Base-by-base conservation (phyloP, 805 yeast species). In the Yarrowia porcina region DNA sequence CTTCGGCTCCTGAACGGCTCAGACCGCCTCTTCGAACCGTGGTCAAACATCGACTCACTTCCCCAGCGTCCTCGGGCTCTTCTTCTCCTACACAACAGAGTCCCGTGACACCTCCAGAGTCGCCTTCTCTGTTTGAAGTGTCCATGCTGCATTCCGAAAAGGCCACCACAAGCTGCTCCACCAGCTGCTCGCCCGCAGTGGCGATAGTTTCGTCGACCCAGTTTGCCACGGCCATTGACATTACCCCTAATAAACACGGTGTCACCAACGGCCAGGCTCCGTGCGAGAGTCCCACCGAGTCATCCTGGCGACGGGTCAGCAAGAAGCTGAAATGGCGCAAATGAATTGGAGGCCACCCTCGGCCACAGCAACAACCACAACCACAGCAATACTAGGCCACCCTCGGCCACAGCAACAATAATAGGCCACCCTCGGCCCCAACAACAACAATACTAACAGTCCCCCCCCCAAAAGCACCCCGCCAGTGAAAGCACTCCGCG, bases 41-140 rank as follows among this genome's bases (percentile, higher is more conserved):
- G 30, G 23, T 27, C 59, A 52, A 52, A 25, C 59, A 52, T n/a
- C n/a, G 44, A 11, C 59, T 52, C 20, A 25, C 59, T 17, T 52
- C 59, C 12, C 59, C 59, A 3, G 59, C 44, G 6, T 52, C 59
- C 7, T 52, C 59, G 8, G 59, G 59, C 23, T 52, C 59, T 13
- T 52, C 59, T n/a, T 52, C 59, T 13, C 59, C 59, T 11, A 52
- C 59, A 18, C 59, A 52, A 10, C 59, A 52, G 44, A 52, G 59
- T 17, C 59, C 59, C 23, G 59, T 52, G 25, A 52, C 59, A 4
- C 59, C 59, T 7, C 59, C 59, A 2, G 59, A 52, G 44, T 52
- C 59, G 17, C 59, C 59, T 4, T 52, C 59, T 30, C 35, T 52
- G 17, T 52, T 52, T 12, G 59, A 52, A 15, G 44, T 52, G 13